phyloP scores from a whole-genome alignment of 2,329 filamentous ascomycete genomes.

The Penicillium capsulatum region DNA sequence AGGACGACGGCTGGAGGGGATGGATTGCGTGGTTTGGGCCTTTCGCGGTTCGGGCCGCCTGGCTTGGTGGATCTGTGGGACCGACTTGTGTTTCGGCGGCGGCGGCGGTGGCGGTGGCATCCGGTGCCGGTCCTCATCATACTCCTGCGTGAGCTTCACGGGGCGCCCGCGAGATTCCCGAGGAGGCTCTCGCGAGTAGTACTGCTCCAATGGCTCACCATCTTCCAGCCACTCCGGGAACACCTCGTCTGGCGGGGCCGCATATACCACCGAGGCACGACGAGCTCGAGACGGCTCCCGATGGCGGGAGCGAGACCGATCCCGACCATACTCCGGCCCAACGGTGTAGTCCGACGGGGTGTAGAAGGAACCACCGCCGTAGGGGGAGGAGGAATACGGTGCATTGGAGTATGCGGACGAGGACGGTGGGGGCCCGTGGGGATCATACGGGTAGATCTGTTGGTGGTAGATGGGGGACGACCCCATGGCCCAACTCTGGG shows the following conservation, averaged over 20 bases:
- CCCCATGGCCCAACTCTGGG: constrained; percentile 32
- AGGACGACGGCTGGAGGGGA: constrained; percentile 28
- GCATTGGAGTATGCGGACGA: constrained; percentile 35
- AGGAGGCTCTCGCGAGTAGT: constrained; percentile 24
- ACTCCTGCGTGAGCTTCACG: constrained; percentile 26
- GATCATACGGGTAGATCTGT: constrained; percentile 23
- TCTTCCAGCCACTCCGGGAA: constrained; percentile 31
- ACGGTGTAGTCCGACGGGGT: constrained; percentile 24
- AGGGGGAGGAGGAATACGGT: constrained; percentile 33
- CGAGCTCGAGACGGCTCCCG: constrained; percentile 31
- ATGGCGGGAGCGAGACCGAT: constrained; percentile 34
- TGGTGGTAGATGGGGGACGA: constrained; percentile 20
- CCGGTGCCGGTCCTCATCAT: constrained; percentile 41
- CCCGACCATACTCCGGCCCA: constrained; percentile 30
- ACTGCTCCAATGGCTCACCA: constrained; percentile 26
- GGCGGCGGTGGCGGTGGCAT: constrained; percentile 43
- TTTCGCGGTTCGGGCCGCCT: constrained; percentile 33
- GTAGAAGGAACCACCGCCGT: constrained; percentile 29
- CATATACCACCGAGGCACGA: constrained; percentile 35
- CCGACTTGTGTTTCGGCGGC: constrained; percentile 27
- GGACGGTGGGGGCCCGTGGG: constrained; percentile 36
- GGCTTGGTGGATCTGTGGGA: constrained; percentile 35
- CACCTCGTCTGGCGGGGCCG: constrained; percentile 31
- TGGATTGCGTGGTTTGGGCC: constrained; percentile 26
- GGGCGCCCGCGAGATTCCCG: constrained; percentile 22